Base-by-base conservation (phyloP, 202 grass and related monocot genomes). In the Eragrostis tef region DNA sequence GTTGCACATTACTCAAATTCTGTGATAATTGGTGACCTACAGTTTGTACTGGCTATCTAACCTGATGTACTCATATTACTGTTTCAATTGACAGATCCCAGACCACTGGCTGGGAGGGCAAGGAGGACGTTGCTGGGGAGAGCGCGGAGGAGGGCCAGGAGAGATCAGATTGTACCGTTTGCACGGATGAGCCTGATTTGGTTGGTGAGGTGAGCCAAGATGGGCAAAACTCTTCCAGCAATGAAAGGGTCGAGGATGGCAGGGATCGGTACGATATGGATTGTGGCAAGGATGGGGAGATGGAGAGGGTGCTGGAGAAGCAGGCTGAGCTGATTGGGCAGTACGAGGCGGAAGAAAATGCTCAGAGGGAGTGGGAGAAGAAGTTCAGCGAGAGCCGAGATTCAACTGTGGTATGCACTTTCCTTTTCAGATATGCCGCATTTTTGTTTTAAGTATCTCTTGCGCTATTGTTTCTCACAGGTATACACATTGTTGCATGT, bases 351-450 rank as follows among this genome's bases (percentile, higher is more conserved):
- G 70, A 99, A 80, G 96, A 99, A 84, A 85, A 96, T 80, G 96
- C 92, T 77, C 96, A 99, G 78, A 93, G 89, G 83, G 96, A 96
- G 80, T 99, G 96, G 96, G 96, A 99, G 75, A 90, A 89, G 75
- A 93, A 91, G 73, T 99, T 91, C 77, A 93, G 61, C 39, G 66
- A 69, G 36, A 86, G 13, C 73, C 56, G 25, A 42, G 54, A 77
- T 77, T 81, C 80, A 52, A 79, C 62, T 45, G 31, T 0, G 79
- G 94, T 97, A 94, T 63, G 47, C 60, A 27, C 31, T 58, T 20
- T 39, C 56, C n/a, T 64, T 78, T 25, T 71, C 6, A 27, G 46
- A 49, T 68, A 44, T 17, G 0, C 25, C 53, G 9, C 14, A 0
- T 10, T 20, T 19, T 11, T 27, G 21, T 61, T 61, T 42, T 61